phyloP scores from a whole-genome alignment of 2,329 filamentous ascomycete species.

The Nemania sp. region DNA sequence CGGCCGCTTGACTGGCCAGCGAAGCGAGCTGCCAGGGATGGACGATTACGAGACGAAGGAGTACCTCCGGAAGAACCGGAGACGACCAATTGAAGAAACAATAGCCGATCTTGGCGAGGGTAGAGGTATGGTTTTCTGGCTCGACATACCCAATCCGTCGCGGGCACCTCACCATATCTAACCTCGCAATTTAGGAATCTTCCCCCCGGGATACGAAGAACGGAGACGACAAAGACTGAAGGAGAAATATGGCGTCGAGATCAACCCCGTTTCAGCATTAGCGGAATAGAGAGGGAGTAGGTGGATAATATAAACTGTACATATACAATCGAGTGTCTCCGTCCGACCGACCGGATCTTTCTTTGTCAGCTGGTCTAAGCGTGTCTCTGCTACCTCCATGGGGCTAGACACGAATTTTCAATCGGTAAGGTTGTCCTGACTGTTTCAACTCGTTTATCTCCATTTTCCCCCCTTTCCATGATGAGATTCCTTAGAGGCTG shows the following conservation, averaged over 20 bases:
- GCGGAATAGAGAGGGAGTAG: constrained; percentile 43
- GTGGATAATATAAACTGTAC: constrained; percentile 28
- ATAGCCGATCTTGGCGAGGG: constrained; percentile 83
- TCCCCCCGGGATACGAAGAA: constrained; percentile 81
- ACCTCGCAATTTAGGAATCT: constrained; percentile 63
- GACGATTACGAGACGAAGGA: constrained; percentile 78
- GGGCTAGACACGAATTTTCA: not conserved
- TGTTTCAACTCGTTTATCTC: too few relatives aligned
- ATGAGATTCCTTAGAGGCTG: constrained; percentile 44
- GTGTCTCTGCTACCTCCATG: constrained; percentile 9
- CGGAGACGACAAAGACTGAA: constrained; percentile 78
- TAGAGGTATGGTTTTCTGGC: constrained; percentile 59
- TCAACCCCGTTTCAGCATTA: constrained; percentile 65
- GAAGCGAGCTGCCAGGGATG: constrained; percentile 55
- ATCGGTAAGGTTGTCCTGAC: constrained; percentile 22
- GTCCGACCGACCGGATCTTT: constrained; percentile 14
- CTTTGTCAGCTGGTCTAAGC: constrained; percentile 7
- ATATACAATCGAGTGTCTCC: constrained; percentile 34
- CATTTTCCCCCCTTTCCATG: constrained; percentile 28
- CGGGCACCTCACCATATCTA: not conserved
- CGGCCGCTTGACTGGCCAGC: constrained; percentile 56
- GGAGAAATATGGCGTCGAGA: constrained; percentile 85
- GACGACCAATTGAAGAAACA: constrained; percentile 77
- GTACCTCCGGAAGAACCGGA: constrained; percentile 70
- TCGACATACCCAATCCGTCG: not conserved